phyloP scores from a whole-genome alignment of 2,329 filamentous ascomycete genomes.

The Fusarium staphyleae region DNA sequence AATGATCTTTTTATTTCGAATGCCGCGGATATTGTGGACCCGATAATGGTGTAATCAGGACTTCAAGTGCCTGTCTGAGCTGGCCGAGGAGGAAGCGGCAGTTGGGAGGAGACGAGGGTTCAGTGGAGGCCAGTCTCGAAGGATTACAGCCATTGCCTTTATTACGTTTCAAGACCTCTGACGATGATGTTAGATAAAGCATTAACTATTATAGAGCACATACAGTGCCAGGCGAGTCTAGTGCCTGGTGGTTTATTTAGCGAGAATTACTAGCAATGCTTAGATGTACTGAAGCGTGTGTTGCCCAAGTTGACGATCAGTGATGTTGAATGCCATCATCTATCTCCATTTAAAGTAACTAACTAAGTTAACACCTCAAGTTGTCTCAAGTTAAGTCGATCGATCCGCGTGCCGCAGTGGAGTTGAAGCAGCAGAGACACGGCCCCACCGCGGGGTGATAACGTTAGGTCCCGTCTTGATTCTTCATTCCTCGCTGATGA shows the following conservation, averaged over 20 bases:
- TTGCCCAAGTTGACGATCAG: too few relatives aligned
- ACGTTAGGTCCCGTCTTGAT: too few relatives aligned
- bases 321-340: constrained; percentile 15
- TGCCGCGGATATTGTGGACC: constrained; percentile 22
- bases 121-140: constrained; percentile 3
- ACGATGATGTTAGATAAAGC: constrained; percentile 28
- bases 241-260: constrained; percentile 33
- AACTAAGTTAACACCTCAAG: too few relatives aligned
- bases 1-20: constrained; percentile 27
- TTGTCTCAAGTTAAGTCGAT: neutral
- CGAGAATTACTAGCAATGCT: constrained; percentile 21
- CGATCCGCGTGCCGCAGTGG: constrained; percentile 14
- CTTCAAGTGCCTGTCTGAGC: neutral
- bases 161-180: constrained; percentile 25
- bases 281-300: neutral
- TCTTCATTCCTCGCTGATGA: constrained; percentile 19
- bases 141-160: constrained; percentile 21
- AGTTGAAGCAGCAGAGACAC: constrained; percentile 6
- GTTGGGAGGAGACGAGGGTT: neutral
- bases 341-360: neutral
- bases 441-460: constrained; percentile 26
- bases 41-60: constrained; percentile 25
- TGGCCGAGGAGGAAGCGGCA: constrained; percentile 4
- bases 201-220: constrained; percentile 32
- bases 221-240: constrained; percentile 18